Evolutionary conservation across 2,329 filamentous ascomycete genomes (phyloP).

Genomic region (Apiospora arundinis): DNA sequence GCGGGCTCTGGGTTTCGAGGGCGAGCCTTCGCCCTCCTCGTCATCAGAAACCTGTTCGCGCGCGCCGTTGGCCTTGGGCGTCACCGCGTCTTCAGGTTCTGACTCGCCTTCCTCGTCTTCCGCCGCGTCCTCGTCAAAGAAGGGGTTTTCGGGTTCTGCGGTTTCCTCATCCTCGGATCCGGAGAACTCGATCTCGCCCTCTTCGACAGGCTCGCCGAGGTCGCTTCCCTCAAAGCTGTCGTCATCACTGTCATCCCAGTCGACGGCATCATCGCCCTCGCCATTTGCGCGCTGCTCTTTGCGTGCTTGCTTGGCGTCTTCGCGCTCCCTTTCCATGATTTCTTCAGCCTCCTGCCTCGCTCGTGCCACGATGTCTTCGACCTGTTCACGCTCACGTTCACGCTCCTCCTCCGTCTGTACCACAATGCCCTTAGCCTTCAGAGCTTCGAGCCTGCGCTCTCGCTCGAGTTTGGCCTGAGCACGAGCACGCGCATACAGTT

Average conservation of each 20-base stretch:
- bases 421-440: constrained; percentile 80
- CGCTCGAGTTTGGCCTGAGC: constrained; percentile 81
- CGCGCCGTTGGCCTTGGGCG: constrained; percentile 30
- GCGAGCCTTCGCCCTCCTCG: constrained; percentile 47
- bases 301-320: constrained; percentile 70
- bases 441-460: constrained; percentile 75
- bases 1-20: constrained; percentile 36
- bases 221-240: constrained; percentile 46
- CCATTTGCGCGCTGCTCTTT: constrained; percentile 50
- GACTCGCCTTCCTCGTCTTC: constrained; percentile 44
- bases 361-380: constrained; percentile 87
- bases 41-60: constrained; percentile 45
- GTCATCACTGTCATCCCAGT: constrained; percentile 63
- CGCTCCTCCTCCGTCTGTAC: constrained; percentile 88
- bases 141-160: constrained; percentile 31
- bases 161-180: constrained; percentile 45
- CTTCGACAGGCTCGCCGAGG: constrained; percentile 49
- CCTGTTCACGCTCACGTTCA: constrained; percentile 78
- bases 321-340: constrained; percentile 79
- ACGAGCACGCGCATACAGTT: constrained; percentile 74
- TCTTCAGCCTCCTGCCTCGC: constrained; percentile 81
- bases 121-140: constrained; percentile 45
- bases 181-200: constrained; percentile 43
- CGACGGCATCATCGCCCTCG: constrained; percentile 58
- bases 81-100: constrained; percentile 28